These are phyloP conservation scores for Bocquillonia castaneifolia DNA, from an alignment of 441 rosid genomes.

Conservation along the genomic window DNA sequence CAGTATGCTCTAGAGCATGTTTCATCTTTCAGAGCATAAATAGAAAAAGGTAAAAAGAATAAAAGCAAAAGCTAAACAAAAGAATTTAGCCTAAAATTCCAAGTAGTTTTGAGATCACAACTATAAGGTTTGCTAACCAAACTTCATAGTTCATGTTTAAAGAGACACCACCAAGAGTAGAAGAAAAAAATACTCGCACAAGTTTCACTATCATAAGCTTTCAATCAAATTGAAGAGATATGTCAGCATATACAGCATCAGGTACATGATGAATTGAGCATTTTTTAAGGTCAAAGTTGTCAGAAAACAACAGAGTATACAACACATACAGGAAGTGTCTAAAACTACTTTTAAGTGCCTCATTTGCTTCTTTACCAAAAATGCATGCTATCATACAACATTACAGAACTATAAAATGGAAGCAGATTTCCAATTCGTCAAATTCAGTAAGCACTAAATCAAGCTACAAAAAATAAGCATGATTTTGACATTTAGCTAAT, in stretches of 20 bases:
- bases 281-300: background rate
- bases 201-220: background rate
- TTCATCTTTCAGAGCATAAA: background rate
- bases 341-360: background rate
- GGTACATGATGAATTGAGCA: background rate
- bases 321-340: background rate
- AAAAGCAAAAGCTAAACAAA: background rate
- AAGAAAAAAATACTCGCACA: background rate
- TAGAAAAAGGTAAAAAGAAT: background rate
- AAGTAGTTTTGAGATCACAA: background rate
- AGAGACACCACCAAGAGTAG: background rate
- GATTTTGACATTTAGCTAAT: background rate
- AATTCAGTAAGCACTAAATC: constrained; percentile 6
- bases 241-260: background rate
- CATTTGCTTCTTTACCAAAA: background rate
- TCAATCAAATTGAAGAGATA: background rate
- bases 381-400: background rate
- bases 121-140: background rate
- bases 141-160: background rate
- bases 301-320: background rate
- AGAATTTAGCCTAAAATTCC: background rate
- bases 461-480: background rate
- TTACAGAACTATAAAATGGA: background rate
- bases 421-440: background rate
- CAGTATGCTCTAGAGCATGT: background rate